Conservation (phyloP, 2,329 filamentous ascomycete genomes). For the Paraphaeosphaeria sporulosa region DNA sequence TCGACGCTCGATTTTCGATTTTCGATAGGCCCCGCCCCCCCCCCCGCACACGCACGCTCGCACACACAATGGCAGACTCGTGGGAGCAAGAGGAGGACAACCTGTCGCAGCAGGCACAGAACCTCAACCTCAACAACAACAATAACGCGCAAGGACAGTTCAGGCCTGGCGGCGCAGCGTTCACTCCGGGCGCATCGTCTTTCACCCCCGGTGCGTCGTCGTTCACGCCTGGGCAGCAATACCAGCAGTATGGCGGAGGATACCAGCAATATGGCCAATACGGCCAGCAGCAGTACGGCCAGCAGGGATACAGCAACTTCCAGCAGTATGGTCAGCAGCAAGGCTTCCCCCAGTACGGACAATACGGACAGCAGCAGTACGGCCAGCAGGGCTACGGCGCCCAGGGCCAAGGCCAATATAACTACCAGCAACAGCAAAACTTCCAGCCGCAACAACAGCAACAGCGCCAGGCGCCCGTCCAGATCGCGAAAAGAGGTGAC, state of each 20-base stretch:
- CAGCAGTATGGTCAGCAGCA: conserved; percentile 61
- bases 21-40: conserved; percentile 13
- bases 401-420: conserved; percentile 24
- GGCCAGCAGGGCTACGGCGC: conserved; percentile 33
- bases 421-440: conserved; percentile 53
- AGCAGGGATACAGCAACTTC: conserved; percentile 40
- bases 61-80: conserved; percentile 77
- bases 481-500: conserved; percentile 69
- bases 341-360: conserved; percentile 58
- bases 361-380: conserved; percentile 47
- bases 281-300: conserved; percentile 41
- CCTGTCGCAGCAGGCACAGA: conserved; percentile 71
- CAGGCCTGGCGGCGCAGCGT: conserved; percentile 48
- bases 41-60: conserved; percentile 20
- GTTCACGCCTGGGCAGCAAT: conserved; percentile 77
- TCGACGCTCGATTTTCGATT: conserved; percentile 4
- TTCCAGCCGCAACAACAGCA: conserved; percentile 40
- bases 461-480: conserved; percentile 60
- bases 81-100: conserved; percentile 93
- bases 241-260: conserved; percentile 59
- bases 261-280: conserved; percentile 36
- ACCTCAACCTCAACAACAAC: conserved; percentile 39
- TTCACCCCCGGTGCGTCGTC: conserved; percentile 76
- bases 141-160: conserved; percentile 45
- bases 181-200: conserved; percentile 71